Evolutionary conservation across 2,329 filamentous ascomycete species (phyloP).

Genomic region (Aspergillus niger): DNA sequence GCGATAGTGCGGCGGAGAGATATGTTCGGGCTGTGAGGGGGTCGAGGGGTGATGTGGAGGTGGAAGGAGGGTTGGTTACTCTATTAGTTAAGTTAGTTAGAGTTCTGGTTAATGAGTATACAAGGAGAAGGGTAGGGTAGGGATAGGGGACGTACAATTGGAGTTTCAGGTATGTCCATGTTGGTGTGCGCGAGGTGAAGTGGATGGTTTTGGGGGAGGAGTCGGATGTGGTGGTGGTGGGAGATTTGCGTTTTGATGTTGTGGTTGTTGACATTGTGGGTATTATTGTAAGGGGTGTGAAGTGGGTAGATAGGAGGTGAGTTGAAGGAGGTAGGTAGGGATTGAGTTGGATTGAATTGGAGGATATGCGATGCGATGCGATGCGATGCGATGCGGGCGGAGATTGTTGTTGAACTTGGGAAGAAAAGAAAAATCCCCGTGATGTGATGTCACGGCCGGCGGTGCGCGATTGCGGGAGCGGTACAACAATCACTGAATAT

Average conservation of each 20-base stretch:
- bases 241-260: slow-evolving; percentile 31
- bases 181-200: slow-evolving; percentile 47
- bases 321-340: background rate
- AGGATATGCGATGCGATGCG: background rate
- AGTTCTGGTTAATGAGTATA: background rate
- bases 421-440: slow-evolving; percentile 21
- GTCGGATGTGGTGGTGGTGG: slow-evolving; percentile 7
- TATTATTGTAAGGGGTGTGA: background rate
- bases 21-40: slow-evolving; percentile 50
- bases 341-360: background rate
- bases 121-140: slow-evolving; percentile 8
- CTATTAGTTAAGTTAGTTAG: background rate
- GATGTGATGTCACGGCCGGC: slow-evolving; percentile 22
- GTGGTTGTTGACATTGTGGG: background rate
- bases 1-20: slow-evolving; percentile 48
- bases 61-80: background rate
- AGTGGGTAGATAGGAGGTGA: background rate
- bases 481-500: background rate
- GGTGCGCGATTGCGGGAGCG: background rate
- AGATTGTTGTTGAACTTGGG: background rate
- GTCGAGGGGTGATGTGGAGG: slow-evolving; percentile 35
- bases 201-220: slow-evolving; percentile 23
- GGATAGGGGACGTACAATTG: slow-evolving; percentile 36
- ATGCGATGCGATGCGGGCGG: slow-evolving; percentile 2
- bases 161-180: slow-evolving; percentile 48